Base-by-base conservation (phyloP, 108 stramenopile genomes). In the Seminavis robusta region DNA sequence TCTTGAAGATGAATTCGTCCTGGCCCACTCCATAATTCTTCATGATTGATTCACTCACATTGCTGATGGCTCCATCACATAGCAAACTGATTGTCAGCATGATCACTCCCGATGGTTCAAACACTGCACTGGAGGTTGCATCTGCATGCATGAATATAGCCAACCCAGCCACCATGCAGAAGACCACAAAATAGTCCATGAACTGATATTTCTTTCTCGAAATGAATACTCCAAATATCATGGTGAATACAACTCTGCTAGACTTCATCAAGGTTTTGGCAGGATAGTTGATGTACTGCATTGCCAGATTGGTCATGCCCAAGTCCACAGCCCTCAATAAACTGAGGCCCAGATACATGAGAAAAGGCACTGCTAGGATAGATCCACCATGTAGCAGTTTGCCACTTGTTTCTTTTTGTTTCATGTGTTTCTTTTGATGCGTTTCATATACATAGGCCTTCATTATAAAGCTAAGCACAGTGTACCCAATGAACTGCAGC, bases 221-320 rank as follows among this genome's bases (percentile, higher is more conserved):
- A 16, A 95, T 73, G 3, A 88, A 42, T 10, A 82, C 80, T 4
- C 94, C 94, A 72, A 92, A 92, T 15, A 90, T 53, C 94, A 95
- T 95, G 46, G 94, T 95, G 47, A 90, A 95, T 9, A 95, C 86
- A 7, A 95, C 79, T 9, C 94, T 54, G 5, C 76, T 73, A 20
- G 63, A 67, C 53, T 95, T 95, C 80, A 95, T 88, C 8, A 95
- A 59, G 3, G 94, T 95, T 62, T 95, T 95, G 25, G 86, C 88
- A 11, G 94, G 94, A 61, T 95, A 95, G 63, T 92, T 92, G 38
- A 95, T 76, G 52, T 90, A 95, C 61, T 88, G 84, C 94, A 95
- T 92, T 1, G 90, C 88, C 43, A 88, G 21, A 61, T 95, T 95
- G 13, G 94, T 95, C 86, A 91, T 82, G 5, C 69, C 88, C 52